Evolutionary conservation across 176 grass and related monocot species (phyloP).

Genomic region (Lolium rigidum): DNA sequence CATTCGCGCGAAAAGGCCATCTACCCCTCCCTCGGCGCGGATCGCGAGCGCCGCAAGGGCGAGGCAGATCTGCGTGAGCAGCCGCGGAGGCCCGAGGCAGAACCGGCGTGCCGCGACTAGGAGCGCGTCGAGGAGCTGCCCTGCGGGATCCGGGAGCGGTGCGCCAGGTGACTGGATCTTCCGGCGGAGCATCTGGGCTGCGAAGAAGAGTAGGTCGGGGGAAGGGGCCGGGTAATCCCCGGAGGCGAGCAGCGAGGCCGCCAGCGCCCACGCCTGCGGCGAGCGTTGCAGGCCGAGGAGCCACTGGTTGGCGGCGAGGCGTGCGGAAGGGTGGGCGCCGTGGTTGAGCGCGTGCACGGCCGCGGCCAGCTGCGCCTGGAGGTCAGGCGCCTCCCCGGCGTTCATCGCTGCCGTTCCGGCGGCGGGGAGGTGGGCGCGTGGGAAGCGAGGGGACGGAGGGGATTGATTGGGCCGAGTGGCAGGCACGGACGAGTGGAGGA

Average conservation of each 20-base stretch:
- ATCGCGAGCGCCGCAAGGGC: conserved; percentile 74
- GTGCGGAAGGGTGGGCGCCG: conserved; percentile 18
- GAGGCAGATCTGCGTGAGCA: conserved; percentile 94
- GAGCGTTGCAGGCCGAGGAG: conserved; percentile 48
- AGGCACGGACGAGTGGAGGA: conserved; percentile 27
- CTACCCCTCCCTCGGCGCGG: conserved; percentile 60
- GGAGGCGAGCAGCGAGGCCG: conserved; percentile 41
- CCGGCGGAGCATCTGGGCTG: conserved; percentile 68
- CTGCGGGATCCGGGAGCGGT: background rate
- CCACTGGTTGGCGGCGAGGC: conserved; percentile 52
- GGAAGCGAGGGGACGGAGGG: conserved; percentile 33
- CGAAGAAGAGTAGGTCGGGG: conserved; percentile 50
- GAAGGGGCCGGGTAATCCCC: conserved; percentile 56
- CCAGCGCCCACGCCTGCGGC: conserved; percentile 46
- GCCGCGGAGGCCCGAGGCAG: conserved; percentile 64
- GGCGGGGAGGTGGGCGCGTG: background rate
- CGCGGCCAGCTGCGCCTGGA: conserved; percentile 64
- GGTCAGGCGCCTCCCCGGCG: conserved; percentile 46
- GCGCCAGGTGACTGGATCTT: conserved; percentile 51
- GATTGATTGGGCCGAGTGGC: conserved; percentile 54
- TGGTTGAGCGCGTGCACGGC: conserved; percentile 65
- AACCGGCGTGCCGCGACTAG: conserved; percentile 70
- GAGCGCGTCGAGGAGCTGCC: conserved; percentile 62
- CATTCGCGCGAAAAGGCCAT: conserved; percentile 80
- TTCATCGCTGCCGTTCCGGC: conserved; percentile 48